Percentiles rank a stretch among this genome's conserved stretches.
phyloP scores from a whole-genome alignment of 139 green algal species.

The Ostreobium quekettii region DNA sequence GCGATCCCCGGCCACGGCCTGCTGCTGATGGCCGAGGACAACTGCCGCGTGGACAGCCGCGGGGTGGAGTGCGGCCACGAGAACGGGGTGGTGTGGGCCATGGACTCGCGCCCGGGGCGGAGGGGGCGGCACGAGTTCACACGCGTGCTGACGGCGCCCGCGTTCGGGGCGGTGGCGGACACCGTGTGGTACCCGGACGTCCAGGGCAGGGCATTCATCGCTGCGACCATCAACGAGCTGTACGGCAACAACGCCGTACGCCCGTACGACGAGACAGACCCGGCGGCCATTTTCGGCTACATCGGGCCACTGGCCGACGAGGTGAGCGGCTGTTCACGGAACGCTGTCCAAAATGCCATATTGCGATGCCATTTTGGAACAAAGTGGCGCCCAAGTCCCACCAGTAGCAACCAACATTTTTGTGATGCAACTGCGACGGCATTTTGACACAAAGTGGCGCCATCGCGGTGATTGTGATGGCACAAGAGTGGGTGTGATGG shows the following conservation, averaged over 20 bases:
- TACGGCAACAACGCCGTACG: not conserved
- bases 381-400: too few relatives aligned
- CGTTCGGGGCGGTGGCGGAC: not conserved
- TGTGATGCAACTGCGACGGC: too few relatives aligned
- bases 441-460: too few relatives aligned
- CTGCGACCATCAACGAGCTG: constrained; percentile 1
- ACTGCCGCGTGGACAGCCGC: not conserved
- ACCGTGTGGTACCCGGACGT: not conserved
- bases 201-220: not conserved
- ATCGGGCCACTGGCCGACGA: not conserved
- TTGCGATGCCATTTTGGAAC: too few relatives aligned
- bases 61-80: not conserved
- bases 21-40: constrained; percentile 15
- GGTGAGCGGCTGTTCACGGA: too few relatives aligned
- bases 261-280: not conserved
- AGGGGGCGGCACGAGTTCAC: not conserved
- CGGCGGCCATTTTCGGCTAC: constrained; percentile 10
- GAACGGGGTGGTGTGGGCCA: constrained; percentile 12
- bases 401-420: too few relatives aligned
- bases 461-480: too few relatives aligned
- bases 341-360: too few relatives aligned
- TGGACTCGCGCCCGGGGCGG: not conserved
- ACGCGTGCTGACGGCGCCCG: constrained; percentile 3
- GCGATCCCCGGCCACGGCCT: constrained; percentile 10
- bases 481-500: too few relatives aligned